Base-by-base conservation (phyloP, 768 basidiomycete genomes). In the Chalciporus chontae region DNA sequence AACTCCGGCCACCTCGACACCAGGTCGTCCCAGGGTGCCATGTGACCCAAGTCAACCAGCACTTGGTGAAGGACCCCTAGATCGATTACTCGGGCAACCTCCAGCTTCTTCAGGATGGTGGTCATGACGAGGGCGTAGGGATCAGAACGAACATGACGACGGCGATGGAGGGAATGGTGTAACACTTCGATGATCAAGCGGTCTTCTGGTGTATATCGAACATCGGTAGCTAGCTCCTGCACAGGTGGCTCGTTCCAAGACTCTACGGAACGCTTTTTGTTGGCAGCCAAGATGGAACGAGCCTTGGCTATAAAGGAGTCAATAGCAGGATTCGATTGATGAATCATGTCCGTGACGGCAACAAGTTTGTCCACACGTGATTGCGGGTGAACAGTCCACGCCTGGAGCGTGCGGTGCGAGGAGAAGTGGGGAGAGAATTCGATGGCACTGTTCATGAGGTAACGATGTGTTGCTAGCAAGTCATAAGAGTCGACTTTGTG, bases 11-110 rank as follows among this genome's bases (percentile, higher is more conserved):
- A 66, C 27, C 76, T 63, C 8, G 73, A 73, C 5, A 71, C 68
- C 26, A 80, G 53, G 56, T 93, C 85, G 55, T 92, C 83, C 94
- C 94, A 96, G 2, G 87, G 84, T 2, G 86, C 76, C 18, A 89
- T 62, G 7, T 84, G 77, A 7, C 95, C 94, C 13, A 95, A 59
- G 40, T 90, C 81, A 14, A 81, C 63, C 31, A 96, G 71, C 18
- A 85, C 66, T 50, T 68, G 69, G 56, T 77, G 71, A 19, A 79
- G 65, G 27, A 55, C 56, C 0, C 57, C 60, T 5, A 56, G 51
- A 21, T 66, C 61, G 17, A 64, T 54, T 8, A 58, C 32, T 18
- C 67, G 54, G 2, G 75, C 71, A 3, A 74, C 60, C 17, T 74
- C 70, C 21, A 91, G 60, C 40, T 68, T 64, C 60, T 84, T 86